phyloP scores from a whole-genome alignment of 805 yeast species.

The Scheffersomyces ergatensis region DNA sequence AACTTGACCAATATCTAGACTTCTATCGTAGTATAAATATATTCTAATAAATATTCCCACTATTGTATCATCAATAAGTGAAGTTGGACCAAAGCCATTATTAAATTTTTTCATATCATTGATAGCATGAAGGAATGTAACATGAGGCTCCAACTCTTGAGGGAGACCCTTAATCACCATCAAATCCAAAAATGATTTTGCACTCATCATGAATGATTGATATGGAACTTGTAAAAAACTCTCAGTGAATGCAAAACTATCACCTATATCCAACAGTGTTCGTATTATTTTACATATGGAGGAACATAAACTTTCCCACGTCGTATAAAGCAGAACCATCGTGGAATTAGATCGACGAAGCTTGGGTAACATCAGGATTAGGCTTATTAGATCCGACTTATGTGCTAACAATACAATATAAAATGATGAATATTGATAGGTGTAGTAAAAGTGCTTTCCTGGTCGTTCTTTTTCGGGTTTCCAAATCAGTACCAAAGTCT shows the following conservation, averaged over 20 bases:
- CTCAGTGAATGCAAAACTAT: conserved; percentile 50
- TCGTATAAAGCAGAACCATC: conserved; percentile 60
- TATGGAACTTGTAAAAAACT: conserved; percentile 43
- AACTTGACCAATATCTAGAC: not conserved
- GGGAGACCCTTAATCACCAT: conserved; percentile 32
- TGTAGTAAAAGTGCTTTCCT: conserved; percentile 86
- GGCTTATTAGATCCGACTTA: conserved; percentile 54
- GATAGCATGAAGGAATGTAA: conserved; percentile 48
- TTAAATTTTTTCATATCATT: conserved; percentile 68
- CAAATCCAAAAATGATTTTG: conserved; percentile 27
- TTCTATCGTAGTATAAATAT: conserved; percentile 24
- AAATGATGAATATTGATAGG: conserved; percentile 64
- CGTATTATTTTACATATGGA: conserved; percentile 52
- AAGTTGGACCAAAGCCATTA: conserved; percentile 79
- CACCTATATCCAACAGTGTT: conserved; percentile 39
- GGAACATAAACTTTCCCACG: conserved; percentile 65
- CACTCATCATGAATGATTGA: conserved; percentile 39
- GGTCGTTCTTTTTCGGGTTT: conserved; percentile 89
- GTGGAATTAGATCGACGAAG: conserved; percentile 76
- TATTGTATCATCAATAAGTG: conserved; percentile 69
- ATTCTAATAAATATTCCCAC: conserved; percentile 58
- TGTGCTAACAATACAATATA: conserved; percentile 54
- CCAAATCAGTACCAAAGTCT: conserved; percentile 84
- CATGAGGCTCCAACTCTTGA: conserved; percentile 30
- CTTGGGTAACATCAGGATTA: conserved; percentile 64